Conservation (phyloP, 192 early-diverging fungal species). For the Coemansia sp. region DNA sequence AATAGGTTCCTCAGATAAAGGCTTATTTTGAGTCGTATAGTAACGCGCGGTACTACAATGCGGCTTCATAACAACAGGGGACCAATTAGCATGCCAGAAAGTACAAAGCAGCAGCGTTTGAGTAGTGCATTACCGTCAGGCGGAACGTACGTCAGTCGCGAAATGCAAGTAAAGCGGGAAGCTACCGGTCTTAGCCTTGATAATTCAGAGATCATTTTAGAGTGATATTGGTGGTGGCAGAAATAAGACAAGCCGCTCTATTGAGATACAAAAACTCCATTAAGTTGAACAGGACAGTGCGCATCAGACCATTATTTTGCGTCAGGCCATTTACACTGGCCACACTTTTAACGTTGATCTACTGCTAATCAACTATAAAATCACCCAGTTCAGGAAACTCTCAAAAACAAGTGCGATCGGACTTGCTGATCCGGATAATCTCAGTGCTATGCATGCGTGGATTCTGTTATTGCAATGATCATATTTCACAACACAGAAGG, state of each 20-base stretch:
- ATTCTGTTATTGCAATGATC: no score
- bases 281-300: not conserved
- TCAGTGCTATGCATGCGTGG: not conserved
- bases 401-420: no score
- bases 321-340: not conserved
- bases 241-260: not conserved
- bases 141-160: not conserved
- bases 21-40: slow-evolving; percentile 1
- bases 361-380: not conserved
- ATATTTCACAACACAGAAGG: no score
- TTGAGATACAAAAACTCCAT: not conserved
- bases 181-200: not conserved
- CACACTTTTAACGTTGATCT: not conserved
- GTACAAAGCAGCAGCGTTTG: not conserved
- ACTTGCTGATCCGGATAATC: not conserved
- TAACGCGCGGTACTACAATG: slow-evolving; percentile 2
- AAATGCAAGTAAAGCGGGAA: not conserved
- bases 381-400: not conserved
- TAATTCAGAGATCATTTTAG: not conserved
- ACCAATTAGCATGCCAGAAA: not conserved
- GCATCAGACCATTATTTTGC: not conserved
- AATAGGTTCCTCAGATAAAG: not conserved
- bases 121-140: not conserved
- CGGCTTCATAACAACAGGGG: not conserved
- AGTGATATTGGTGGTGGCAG: not conserved